These are phyloP conservation scores for Cylindrodendrum hubeiense DNA, from an alignment of 2,329 filamentous ascomycete species.

Conservation along the genomic window DNA sequence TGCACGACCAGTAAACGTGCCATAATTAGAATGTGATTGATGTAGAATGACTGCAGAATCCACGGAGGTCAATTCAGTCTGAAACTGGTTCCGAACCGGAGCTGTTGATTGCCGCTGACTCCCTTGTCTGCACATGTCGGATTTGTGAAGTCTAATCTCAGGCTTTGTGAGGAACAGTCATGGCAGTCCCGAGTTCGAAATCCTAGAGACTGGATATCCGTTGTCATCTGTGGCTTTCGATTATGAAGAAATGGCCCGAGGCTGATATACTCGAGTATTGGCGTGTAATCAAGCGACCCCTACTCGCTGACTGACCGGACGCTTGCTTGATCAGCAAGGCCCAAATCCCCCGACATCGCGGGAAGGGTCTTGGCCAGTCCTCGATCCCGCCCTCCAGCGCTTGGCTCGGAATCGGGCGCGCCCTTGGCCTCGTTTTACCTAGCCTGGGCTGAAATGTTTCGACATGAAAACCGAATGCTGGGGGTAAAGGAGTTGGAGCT, in stretches of 20 bases:
- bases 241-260: background rate
- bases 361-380: background rate
- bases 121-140: background rate
- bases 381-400: background rate
- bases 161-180: background rate
- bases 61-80: background rate
- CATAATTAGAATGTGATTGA: background rate
- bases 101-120: background rate
- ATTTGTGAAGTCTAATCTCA: background rate
- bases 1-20: background rate
- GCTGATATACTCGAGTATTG: background rate
- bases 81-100: background rate
- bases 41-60: background rate
- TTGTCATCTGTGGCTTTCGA: background rate
- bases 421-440: background rate
- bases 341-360: background rate
- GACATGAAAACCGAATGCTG: background rate
- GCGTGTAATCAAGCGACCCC: background rate
- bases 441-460: background rate
- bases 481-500: background rate
- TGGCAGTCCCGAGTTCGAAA: background rate
- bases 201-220: background rate
- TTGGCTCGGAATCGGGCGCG: background rate
- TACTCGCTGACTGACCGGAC: background rate
- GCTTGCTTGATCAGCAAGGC: slow-evolving; percentile 10